These are phyloP conservation scores for Marchantia polymorpha DNA, from an alignment of 225 moss, liverwort and hornwort species.

Conservation along the genomic window DNA sequence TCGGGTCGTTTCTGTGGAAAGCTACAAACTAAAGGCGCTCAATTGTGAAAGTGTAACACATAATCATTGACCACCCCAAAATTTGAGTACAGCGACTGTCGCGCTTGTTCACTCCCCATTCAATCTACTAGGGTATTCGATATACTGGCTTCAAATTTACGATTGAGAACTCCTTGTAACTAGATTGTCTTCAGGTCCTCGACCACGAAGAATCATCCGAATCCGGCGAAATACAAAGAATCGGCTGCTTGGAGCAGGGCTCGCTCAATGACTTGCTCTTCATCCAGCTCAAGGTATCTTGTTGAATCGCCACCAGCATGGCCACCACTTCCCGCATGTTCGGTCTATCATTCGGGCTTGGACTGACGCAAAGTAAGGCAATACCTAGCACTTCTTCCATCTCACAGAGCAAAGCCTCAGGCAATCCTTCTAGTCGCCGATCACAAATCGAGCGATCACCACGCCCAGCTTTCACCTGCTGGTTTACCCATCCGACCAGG, in stretches of 20 bases:
- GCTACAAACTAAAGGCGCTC: conserved; percentile 2
- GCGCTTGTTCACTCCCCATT: background rate
- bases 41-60: background rate
- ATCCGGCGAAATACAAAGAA: conserved; percentile 33
- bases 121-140: background rate
- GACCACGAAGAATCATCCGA: conserved; percentile 22
- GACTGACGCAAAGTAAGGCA: conserved; percentile 39
- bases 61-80: conserved; percentile 13
- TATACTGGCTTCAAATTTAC: background rate
- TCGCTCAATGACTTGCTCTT: conserved; percentile 28
- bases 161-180: background rate
- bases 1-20: background rate
- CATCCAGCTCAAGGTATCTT: conserved; percentile 37
- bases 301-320: conserved; percentile 33
- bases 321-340: conserved; percentile 44
- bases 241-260: conserved; percentile 38
- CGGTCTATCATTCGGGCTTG: conserved; percentile 36
- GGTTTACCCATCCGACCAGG: conserved; percentile 38
- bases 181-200: background rate
- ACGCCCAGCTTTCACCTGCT: conserved; percentile 29
- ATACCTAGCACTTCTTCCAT: conserved; percentile 41
- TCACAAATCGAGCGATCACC: conserved; percentile 45
- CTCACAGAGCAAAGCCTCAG: conserved; percentile 33
- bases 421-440: conserved; percentile 26
- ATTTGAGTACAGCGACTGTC: conserved; percentile 13